A percentile compares a stretch with the other conserved stretches of the same genome.
Evolutionary conservation across 805 yeast species (phyloP).

Genomic region (Kregervanrija delftensis): DNA sequence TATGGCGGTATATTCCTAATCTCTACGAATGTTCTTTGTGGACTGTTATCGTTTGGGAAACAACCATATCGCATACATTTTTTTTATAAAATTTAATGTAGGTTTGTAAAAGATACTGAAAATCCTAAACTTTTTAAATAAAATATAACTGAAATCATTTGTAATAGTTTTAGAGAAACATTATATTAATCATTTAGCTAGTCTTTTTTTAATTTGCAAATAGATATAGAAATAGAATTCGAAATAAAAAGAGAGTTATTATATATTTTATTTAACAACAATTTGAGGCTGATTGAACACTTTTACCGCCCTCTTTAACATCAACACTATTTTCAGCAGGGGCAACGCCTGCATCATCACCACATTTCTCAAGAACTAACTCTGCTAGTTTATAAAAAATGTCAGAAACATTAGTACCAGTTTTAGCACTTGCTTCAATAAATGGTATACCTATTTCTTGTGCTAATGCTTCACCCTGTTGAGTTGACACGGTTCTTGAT

Average conservation of each 20-base stretch:
- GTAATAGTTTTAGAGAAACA: not conserved
- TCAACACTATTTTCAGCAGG: slow-evolving; percentile 19
- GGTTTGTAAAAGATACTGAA: not conserved
- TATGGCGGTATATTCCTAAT: slow-evolving; percentile 99
- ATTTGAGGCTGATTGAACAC: slow-evolving; percentile 14
- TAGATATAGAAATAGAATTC: not conserved
- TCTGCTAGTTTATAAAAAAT: slow-evolving; percentile 86
- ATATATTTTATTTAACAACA: slow-evolving; percentile 19
- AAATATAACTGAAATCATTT: not conserved
- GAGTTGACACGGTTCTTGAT: slow-evolving; percentile 77
- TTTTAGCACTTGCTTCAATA: slow-evolving; percentile 94
- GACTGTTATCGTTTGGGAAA: slow-evolving; percentile 98
- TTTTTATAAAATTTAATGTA: not conserved
- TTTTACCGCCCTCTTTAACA: slow-evolving; percentile 17
- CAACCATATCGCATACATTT: slow-evolving; percentile 97
- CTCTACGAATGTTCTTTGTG: slow-evolving; percentile 83
- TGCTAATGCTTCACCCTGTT: slow-evolving; percentile 88
- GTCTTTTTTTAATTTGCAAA: not conserved
- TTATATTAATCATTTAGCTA: not conserved
- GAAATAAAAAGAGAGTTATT: not conserved
- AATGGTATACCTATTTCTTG: slow-evolving; percentile 83
- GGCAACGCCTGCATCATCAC: slow-evolving; percentile 29
- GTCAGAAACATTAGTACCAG: slow-evolving; percentile 85
- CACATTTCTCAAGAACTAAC: slow-evolving; percentile 74
- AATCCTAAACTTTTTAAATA: not conserved